Percentiles rank a stretch among this genome's conserved stretches.
phyloP scores from a whole-genome alignment of 106 monocot genomes.

The Dendrobium huoshanense region DNA sequence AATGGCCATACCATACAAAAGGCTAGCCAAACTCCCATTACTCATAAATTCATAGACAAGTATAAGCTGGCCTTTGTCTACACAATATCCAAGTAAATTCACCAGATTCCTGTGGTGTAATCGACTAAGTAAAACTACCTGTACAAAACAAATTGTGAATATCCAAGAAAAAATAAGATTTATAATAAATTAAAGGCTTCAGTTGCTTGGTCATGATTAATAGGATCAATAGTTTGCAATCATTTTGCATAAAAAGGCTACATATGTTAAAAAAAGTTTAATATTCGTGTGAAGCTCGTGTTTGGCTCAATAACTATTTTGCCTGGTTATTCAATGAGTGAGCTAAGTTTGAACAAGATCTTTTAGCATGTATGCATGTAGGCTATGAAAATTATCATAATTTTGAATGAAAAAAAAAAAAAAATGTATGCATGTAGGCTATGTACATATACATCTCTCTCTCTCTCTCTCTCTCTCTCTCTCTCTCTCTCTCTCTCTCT shows the following conservation, averaged over 20 bases:
- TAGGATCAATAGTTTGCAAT: neutral
- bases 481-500: too few species aligned
- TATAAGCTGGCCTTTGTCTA: conserved; percentile 81
- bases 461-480: too few species aligned
- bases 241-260: neutral
- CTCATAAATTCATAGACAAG: conserved; percentile 96
- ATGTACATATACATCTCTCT: too few species aligned
- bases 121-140: conserved; percentile 83
- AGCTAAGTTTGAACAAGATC: neutral
- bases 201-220: neutral
- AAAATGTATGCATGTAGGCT: neutral
- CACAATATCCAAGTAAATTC: conserved; percentile 91
- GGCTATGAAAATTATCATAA: too few species aligned
- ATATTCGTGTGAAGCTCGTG: neutral
- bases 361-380: neutral
- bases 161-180: conserved; percentile 5
- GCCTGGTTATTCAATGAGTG: neutral
- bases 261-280: neutral
- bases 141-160: neutral
- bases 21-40: conserved; percentile 83
- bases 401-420: too few species aligned
- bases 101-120: conserved; percentile 96
- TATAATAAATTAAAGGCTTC: neutral
- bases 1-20: conserved; percentile 59
- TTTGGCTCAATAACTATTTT: neutral